Percentiles rank a stretch among this genome's conserved stretches.
Evolutionary conservation across 257 asterid species (phyloP).

Genomic region (Solanum okadae): DNA sequence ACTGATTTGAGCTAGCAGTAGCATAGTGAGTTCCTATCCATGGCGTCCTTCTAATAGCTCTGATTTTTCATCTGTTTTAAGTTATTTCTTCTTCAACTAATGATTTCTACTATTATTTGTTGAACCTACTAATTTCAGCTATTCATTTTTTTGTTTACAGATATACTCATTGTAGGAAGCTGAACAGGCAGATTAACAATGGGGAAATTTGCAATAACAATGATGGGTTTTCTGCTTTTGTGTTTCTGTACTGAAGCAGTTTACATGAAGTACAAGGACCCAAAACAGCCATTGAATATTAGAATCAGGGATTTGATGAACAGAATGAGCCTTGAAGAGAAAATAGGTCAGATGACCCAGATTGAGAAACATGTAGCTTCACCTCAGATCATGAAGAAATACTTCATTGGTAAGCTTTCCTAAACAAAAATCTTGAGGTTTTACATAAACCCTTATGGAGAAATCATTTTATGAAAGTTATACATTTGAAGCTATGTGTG

Average conservation of each 20-base stretch:
- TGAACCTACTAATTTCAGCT: neutral
- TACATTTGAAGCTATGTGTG: neutral
- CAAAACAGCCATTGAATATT: slow-evolving; percentile 8
- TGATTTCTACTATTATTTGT: neutral
- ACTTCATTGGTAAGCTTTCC: slow-evolving; percentile 3
- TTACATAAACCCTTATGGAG: neutral
- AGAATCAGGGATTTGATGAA: slow-evolving; percentile 11
- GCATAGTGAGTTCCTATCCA: neutral
- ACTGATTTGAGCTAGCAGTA: neutral
- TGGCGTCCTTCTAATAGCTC: neutral
- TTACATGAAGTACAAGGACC: slow-evolving; percentile 11
- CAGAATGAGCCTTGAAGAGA: slow-evolving; percentile 17
- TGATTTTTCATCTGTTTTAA: neutral
- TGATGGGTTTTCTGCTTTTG: neutral
- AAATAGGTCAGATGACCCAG: slow-evolving; percentile 21
- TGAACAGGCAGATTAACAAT: neutral
- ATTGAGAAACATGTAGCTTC: slow-evolving; percentile 11
- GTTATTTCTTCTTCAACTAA: neutral
- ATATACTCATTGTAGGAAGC: neutral
- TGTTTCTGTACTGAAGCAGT: slow-evolving; percentile 2
- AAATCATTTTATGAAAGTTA: neutral
- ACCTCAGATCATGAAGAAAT: slow-evolving; percentile 3
- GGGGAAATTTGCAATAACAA: neutral
- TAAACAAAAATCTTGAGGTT: neutral
- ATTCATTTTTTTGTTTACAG: neutral